phyloP scores from a whole-genome alignment of 768 basidiomycete genomes.

The Kwoniella shandongensis region DNA sequence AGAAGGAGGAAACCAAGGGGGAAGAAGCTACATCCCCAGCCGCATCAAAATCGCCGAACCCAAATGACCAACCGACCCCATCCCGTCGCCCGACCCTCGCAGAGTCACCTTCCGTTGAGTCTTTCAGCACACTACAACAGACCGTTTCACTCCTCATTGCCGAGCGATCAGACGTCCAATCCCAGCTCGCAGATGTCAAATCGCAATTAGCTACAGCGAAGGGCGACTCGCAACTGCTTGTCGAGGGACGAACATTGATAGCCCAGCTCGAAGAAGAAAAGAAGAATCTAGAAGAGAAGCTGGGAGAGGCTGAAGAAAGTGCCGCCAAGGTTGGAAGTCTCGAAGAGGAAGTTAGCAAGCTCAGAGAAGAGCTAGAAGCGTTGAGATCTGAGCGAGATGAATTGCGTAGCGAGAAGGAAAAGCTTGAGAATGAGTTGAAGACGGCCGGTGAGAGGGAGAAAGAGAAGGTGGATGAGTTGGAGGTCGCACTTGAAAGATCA shows the following conservation, averaged over 20 bases:
- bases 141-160: constrained; percentile 39
- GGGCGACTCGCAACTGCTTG: constrained; percentile 31
- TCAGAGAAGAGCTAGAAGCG: constrained; percentile 13
- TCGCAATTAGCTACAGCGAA: constrained; percentile 21
- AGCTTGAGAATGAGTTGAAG: constrained; percentile 18
- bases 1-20: constrained; percentile 2
- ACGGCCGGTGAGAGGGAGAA: constrained; percentile 12
- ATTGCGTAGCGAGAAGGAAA: constrained; percentile 12
- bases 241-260: constrained; percentile 37
- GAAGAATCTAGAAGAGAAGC: constrained; percentile 15
- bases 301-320: constrained; percentile 9
- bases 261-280: constrained; percentile 40
- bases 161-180: constrained; percentile 42
- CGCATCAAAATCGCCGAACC: background rate
- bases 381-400: constrained; percentile 15
- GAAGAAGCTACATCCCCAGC: background rate
- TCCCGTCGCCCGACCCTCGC: background rate
- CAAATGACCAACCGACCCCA: background rate
- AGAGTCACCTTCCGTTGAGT: constrained; percentile 14
- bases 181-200: constrained; percentile 28
- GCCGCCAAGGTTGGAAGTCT: constrained; percentile 3
- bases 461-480: constrained; percentile 20
- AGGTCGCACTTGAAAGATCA: constrained; percentile 24
- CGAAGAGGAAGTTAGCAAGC: constrained; percentile 10
- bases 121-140: constrained; percentile 30